Percentiles rank a stretch among this genome's conserved stretches.
Conservation (phyloP, 352 stramenopile species). For the Elongisporangium undulatum region DNA sequence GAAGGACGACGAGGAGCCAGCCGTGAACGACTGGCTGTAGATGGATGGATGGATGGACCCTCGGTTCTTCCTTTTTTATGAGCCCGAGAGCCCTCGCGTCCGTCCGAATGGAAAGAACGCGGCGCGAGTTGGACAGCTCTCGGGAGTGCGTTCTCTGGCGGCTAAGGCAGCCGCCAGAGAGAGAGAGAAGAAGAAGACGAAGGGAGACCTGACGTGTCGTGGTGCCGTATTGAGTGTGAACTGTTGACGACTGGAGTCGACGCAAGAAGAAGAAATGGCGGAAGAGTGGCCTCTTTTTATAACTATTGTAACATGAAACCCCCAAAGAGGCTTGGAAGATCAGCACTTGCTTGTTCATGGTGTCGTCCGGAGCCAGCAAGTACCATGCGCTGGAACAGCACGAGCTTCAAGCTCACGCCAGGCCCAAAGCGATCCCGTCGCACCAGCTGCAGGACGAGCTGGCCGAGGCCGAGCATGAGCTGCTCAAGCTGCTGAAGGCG, state of each 20-base stretch:
- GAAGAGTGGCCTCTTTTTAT: not conserved
- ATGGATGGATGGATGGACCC: conserved; percentile 25
- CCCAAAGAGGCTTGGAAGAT: not conserved
- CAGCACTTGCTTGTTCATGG: not conserved
- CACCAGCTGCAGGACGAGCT: not conserved
- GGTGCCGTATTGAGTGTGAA: conserved; percentile 6
- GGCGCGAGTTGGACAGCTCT: not conserved
- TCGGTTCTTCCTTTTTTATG: not conserved
- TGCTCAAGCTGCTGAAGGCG: conserved; percentile 55
- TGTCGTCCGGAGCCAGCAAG: not conserved
- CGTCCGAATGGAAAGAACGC: not conserved
- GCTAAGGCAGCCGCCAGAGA: not conserved
- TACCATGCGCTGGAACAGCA: not conserved
- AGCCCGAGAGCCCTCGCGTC: not conserved
- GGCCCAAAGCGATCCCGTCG: not conserved
- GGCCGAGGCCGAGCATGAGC: conserved; percentile 48
- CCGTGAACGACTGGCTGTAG: conserved; percentile 77
- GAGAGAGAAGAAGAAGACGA: not conserved
- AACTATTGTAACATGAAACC: not conserved
- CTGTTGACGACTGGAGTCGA: not conserved
- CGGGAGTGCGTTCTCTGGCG: not conserved
- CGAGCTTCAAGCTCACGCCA: not conserved
- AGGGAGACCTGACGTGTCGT: conserved; percentile 2
- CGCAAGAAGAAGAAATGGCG: not conserved
- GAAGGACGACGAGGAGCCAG: conserved; percentile 64